phyloP scores from a whole-genome alignment of 2,329 filamentous ascomycete species.

The Penicillium hordei region DNA sequence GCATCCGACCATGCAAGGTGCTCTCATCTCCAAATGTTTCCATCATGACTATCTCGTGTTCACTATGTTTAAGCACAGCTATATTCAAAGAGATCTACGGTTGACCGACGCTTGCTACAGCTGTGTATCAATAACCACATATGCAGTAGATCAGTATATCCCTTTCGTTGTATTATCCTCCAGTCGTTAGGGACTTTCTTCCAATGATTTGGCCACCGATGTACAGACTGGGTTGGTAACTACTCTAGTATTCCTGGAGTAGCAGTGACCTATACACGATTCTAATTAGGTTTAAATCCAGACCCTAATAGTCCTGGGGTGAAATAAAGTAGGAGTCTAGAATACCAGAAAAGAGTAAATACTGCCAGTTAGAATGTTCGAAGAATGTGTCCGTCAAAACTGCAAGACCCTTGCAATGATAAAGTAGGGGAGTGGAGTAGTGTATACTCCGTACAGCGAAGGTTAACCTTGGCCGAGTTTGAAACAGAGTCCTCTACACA shows the following conservation, averaged over 20 bases:
- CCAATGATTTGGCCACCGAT: not conserved
- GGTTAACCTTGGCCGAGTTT: constrained; percentile 6
- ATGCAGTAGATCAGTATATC: not conserved
- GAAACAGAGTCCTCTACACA: not conserved
- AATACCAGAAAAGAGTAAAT: constrained; percentile 1
- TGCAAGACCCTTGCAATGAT: constrained; percentile 8
- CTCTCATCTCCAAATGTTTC: not conserved
- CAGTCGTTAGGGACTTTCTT: not conserved
- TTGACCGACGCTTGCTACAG: constrained; percentile 5
- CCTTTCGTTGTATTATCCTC: not conserved
- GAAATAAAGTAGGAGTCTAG: constrained; percentile 4
- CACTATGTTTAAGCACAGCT: not conserved
- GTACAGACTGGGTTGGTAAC: no score
- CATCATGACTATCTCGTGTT: not conserved
- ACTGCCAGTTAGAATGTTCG: constrained; percentile 6
- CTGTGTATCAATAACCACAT: not conserved
- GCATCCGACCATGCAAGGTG: not conserved
- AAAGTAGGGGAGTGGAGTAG: constrained; percentile 7
- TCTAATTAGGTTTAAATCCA: not conserved
- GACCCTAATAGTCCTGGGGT: not conserved
- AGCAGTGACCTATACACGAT: not conserved
- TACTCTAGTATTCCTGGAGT: not conserved
- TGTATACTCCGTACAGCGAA: not conserved
- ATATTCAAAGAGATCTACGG: not conserved
- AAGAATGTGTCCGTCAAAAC: not conserved